Base-by-base conservation (phyloP, 495 filamentous ascomycete genomes). In the Tuber brumale region DNA sequence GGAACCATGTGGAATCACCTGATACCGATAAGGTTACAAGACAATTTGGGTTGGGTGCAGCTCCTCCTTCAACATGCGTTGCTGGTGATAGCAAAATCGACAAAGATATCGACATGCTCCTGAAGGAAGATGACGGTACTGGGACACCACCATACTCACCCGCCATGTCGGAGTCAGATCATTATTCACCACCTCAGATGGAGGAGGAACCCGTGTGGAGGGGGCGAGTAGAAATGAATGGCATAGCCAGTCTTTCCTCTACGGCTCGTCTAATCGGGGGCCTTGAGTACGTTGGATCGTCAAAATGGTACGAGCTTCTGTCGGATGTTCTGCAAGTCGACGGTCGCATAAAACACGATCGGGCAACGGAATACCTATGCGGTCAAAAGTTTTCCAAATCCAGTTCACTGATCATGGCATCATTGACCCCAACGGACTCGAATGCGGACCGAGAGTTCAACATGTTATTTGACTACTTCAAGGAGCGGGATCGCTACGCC, bases 141-240 rank as follows among this genome's bases (percentile, higher is more conserved):
- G 91, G 94, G 31, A 95, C 93, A 14, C 92, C 93, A 9, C 91
- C 92, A 8, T 97, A 97, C 84, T 96, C 93, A 3, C 94, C 94
- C 0, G 88, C 90, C 70, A 90, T 92, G 48, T 90, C 76, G 51
- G 79, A 89, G 75, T 85, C 88, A 18, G 88, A 89, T 41, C 81
- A 80, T 72, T 82, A 82, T 70, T 85, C 87, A 23, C 86, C 85
- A 3, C 82, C 86, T 45, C 85, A 88, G 39, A 86, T 82, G 27
- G 76, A 79, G 23, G 81, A 82, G 18, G 80, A 82, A 45, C 73
- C 79, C 27, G 70, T 74, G 44, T 99, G 95, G 95, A 90, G 89
- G 74, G 95, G 95, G 48, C 90, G 86, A 51, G 83, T 97, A 35
- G 84, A 87, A 39, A 97, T 97, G 94, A 88, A 88, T 73, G 87